Evolutionary conservation across 805 yeast genomes (phyloP).

Genomic region (Yamadazyma laniorum): DNA sequence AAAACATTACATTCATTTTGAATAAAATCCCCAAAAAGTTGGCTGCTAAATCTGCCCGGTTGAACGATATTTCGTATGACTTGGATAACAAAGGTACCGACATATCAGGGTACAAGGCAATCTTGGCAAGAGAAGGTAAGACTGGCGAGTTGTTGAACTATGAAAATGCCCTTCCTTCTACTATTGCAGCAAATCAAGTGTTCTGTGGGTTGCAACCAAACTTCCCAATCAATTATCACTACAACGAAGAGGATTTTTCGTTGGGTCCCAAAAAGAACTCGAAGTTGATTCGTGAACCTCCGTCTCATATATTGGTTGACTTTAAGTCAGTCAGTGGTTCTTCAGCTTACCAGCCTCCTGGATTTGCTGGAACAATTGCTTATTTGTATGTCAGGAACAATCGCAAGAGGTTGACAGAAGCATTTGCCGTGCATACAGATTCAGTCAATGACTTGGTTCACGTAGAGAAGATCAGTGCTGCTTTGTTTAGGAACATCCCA

Average conservation of each 20-base stretch:
- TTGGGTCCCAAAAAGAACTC: conserved; percentile 47
- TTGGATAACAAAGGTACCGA: conserved; percentile 44
- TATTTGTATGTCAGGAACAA: conserved; percentile 68
- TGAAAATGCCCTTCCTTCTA: conserved; percentile 48
- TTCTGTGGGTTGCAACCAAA: conserved; percentile 70
- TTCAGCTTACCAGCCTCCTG: conserved; percentile 58
- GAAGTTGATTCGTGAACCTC: conserved; percentile 49
- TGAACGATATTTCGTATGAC: conserved; percentile 38
- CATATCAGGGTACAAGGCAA: conserved; percentile 64
- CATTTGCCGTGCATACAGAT: conserved; percentile 66
- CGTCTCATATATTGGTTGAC: conserved; percentile 72
- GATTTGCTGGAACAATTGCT: conserved; percentile 69
- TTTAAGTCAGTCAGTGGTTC: conserved; percentile 66
- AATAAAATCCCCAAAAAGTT: conserved; percentile 62
- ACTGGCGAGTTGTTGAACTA: conserved; percentile 55
- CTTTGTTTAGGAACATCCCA: conserved; percentile 75
- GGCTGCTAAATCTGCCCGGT: conserved; percentile 40
- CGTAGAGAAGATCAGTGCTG: conserved; percentile 72
- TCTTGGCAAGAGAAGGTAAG: conserved; percentile 59
- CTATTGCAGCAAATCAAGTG: conserved; percentile 64
- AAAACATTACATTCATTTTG: conserved; percentile 51
- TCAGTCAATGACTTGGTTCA: conserved; percentile 53
- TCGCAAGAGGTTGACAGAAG: conserved; percentile 68
- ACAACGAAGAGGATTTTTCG: conserved; percentile 24
- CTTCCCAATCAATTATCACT: conserved; percentile 54